Conservation (phyloP, 1,284 basidiomycete genomes). For the Trametes pubescens region DNA sequence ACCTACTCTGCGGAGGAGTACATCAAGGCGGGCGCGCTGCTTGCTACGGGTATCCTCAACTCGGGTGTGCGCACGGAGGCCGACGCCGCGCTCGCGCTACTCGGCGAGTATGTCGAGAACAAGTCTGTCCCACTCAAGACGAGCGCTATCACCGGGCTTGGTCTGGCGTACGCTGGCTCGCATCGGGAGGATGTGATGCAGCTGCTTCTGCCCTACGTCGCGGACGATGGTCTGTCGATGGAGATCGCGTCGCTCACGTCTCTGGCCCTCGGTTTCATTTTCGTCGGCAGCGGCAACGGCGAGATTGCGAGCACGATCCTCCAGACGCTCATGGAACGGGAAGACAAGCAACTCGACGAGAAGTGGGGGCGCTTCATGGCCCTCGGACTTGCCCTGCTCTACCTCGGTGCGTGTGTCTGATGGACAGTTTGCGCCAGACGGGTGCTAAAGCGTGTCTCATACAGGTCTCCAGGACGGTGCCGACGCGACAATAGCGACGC, state of each 20-base stretch:
- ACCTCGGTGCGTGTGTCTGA: slow-evolving; percentile 70
- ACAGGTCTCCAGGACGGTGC: slow-evolving; percentile 89
- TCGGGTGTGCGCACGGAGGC: slow-evolving; percentile 92
- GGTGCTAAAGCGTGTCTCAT: slow-evolving; percentile 7
- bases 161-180: slow-evolving; percentile 94
- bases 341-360: slow-evolving; percentile 80
- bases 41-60: slow-evolving; percentile 95
- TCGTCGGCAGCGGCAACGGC: slow-evolving; percentile 94
- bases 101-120: slow-evolving; percentile 93
- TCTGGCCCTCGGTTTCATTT: slow-evolving; percentile 93
- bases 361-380: slow-evolving; percentile 96
- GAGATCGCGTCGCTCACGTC: slow-evolving; percentile 91
- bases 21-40: slow-evolving; percentile 96
- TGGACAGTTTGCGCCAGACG: not conserved
- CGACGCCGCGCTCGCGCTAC: slow-evolving; percentile 91
- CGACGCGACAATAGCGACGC: slow-evolving; percentile 94
- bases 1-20: slow-evolving; percentile 96
- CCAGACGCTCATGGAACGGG: slow-evolving; percentile 92
- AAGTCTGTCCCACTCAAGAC: slow-evolving; percentile 87
- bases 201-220: slow-evolving; percentile 81
- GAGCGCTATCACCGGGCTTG: slow-evolving; percentile 90
- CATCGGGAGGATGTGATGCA: slow-evolving; percentile 88
- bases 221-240: slow-evolving; percentile 86
- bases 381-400: slow-evolving; percentile 91
- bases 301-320: slow-evolving; percentile 92